phyloP scores from a whole-genome alignment of 1,284 basidiomycete genomes.

The Microbotryum intermedium region DNA sequence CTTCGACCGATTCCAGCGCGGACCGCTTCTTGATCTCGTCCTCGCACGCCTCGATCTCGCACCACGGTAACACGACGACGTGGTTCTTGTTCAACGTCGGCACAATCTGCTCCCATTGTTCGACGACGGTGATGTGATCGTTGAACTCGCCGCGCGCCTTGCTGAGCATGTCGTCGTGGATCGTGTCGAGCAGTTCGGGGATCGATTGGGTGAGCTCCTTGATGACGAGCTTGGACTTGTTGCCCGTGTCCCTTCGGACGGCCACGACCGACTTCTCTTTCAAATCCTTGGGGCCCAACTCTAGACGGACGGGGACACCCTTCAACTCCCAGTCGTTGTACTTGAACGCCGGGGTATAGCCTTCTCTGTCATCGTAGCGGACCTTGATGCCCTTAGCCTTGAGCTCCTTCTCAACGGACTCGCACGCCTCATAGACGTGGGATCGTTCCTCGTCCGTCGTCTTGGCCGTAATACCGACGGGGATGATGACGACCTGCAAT shows the following conservation, averaged over 20 bases:
- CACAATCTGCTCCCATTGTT: slow-evolving; percentile 84
- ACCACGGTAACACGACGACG: slow-evolving; percentile 90
- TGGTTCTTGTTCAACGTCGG: slow-evolving; percentile 82
- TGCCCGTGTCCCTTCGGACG: slow-evolving; percentile 79
- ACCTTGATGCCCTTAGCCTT: slow-evolving; percentile 68
- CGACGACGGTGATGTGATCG: slow-evolving; percentile 62
- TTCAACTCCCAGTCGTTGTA: slow-evolving; percentile 99
- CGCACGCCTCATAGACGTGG: slow-evolving; percentile 67
- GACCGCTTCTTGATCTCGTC: slow-evolving; percentile 97
- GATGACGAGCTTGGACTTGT: slow-evolving; percentile 65
- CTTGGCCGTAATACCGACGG: slow-evolving; percentile 81
- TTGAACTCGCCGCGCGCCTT: slow-evolving; percentile 70
- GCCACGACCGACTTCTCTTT: slow-evolving; percentile 71
- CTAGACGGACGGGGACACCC: slow-evolving; percentile 94
- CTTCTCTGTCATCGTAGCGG: slow-evolving; percentile 85
- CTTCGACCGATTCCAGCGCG: slow-evolving; percentile 56
- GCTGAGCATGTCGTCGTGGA: slow-evolving; percentile 82
- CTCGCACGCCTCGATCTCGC: slow-evolving; percentile 86
- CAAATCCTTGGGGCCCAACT: slow-evolving; percentile 91
- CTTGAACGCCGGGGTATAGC: slow-evolving; percentile 96
- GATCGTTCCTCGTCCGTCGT: slow-evolving; percentile 56
- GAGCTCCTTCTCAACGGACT: slow-evolving; percentile 48
- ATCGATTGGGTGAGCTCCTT: slow-evolving; percentile 54
- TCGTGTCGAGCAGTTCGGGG: slow-evolving; percentile 63
- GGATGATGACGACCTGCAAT: slow-evolving; percentile 84